Evolutionary conservation across 2,329 filamentous ascomycete species (phyloP).

Genomic region (Cytospora paraplurivora): DNA sequence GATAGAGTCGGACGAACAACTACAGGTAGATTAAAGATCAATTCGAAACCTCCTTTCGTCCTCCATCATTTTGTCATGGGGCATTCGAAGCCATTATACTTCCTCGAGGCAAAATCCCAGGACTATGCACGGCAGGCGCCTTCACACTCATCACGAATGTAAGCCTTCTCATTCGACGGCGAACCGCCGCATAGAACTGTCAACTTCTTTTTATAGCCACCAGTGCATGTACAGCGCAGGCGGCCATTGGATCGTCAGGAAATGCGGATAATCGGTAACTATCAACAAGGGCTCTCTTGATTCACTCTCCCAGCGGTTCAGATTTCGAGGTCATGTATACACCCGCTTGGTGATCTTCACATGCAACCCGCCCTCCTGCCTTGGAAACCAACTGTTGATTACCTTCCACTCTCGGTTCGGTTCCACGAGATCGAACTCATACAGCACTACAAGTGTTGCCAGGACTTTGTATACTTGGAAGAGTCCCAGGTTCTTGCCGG

Average conservation of each 20-base stretch:
- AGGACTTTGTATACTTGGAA: slow-evolving; percentile 66
- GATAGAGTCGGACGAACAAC: neutral
- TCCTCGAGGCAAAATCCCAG: neutral
- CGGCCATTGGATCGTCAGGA: slow-evolving; percentile 4
- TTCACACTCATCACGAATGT: slow-evolving; percentile 16
- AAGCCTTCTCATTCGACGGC: slow-evolving; percentile 19
- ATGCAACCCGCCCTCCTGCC: slow-evolving; percentile 16
- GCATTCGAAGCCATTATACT: slow-evolving; percentile 4
- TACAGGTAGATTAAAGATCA: neutral
- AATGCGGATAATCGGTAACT: too few relatives aligned
- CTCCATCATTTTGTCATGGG: neutral
- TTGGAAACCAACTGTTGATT: slow-evolving; percentile 17
- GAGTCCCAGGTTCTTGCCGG: slow-evolving; percentile 66
- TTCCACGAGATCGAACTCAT: slow-evolving; percentile 49
- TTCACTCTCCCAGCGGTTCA: neutral
- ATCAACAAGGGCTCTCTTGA: neutral
- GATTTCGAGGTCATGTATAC: neutral
- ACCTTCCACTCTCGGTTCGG: slow-evolving; percentile 2
- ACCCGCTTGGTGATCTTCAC: slow-evolving; percentile 8
- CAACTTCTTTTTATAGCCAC: slow-evolving; percentile 20
- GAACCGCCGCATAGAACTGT: slow-evolving; percentile 15
- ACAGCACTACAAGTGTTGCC: slow-evolving; percentile 62
- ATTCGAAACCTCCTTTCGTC: neutral
- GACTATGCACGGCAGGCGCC: slow-evolving; percentile 1
- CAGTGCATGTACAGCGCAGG: slow-evolving; percentile 7